Percentiles rank a stretch among this genome's conserved stretches.
phyloP scores from a whole-genome alignment of 768 basidiomycete species.

The Kwoniella bestiolae region DNA sequence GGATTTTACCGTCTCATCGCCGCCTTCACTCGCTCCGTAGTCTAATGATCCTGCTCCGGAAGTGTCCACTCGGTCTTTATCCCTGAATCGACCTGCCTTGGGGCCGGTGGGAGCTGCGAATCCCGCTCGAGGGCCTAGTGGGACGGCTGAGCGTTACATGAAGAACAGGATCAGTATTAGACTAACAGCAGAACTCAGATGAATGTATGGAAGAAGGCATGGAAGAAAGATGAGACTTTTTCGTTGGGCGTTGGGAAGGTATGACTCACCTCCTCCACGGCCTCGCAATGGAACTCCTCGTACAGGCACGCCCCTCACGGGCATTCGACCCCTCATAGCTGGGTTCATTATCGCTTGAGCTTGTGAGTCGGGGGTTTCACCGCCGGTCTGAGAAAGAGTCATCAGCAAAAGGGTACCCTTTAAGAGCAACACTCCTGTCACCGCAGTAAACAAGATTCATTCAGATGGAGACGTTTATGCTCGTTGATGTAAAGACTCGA shows the following conservation, averaged over 20 bases:
- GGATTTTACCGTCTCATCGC: constrained; percentile 4
- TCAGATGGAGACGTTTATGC: too few relatives aligned
- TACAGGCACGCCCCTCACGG: constrained; percentile 28
- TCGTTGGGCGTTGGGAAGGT: too few relatives aligned
- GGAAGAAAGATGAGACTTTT: too few relatives aligned
- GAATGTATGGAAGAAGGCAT: too few relatives aligned
- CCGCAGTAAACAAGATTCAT: too few relatives aligned
- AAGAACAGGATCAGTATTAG: background rate
- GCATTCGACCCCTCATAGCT: constrained; percentile 30
- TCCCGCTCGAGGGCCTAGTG: constrained; percentile 41
- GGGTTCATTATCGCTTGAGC: background rate
- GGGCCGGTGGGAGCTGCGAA: constrained; percentile 45
- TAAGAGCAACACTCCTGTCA: too few relatives aligned
- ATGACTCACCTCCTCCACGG: constrained; percentile 46
- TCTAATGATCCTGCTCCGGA: constrained; percentile 35
- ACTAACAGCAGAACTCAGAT: too few relatives aligned
- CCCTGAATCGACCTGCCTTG: constrained; percentile 53
- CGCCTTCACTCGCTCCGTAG: constrained; percentile 36
- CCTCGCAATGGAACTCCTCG: constrained; percentile 39
- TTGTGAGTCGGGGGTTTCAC: constrained; percentile 15
- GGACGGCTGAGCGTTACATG: constrained; percentile 30
- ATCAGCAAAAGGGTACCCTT: constrained; percentile 5
- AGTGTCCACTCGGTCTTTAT: constrained; percentile 48
- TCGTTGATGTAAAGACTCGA: too few relatives aligned
- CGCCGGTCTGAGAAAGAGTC: constrained; percentile 1